phyloP scores from a whole-genome alignment of 2,329 filamentous ascomycete species.

The Aspergillus terreus region DNA sequence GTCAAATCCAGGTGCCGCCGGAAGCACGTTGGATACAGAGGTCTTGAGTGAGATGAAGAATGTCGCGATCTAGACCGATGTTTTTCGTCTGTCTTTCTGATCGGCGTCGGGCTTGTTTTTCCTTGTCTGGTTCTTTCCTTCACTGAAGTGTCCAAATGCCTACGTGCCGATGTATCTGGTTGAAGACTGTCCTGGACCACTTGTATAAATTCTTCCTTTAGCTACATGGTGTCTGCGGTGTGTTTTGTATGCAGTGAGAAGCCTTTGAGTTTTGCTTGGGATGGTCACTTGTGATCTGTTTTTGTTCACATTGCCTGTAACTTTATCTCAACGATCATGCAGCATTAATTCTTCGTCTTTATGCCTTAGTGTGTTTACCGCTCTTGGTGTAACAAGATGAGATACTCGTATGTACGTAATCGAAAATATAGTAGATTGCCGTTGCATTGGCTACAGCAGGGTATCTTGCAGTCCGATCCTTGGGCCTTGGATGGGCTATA shows the following conservation, averaged over 20 bases:
- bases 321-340: constrained; percentile 28
- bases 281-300: constrained; percentile 21
- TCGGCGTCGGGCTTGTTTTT: background rate
- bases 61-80: constrained; percentile 38
- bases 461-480: too few species aligned
- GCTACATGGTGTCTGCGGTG: constrained; percentile 17
- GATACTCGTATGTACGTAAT: too few species aligned
- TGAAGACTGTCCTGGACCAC: constrained; percentile 20
- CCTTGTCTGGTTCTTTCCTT: constrained; percentile 4
- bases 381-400: too few species aligned
- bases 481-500: too few species aligned
- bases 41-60: constrained; percentile 47
- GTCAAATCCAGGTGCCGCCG: constrained; percentile 24
- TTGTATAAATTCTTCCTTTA: constrained; percentile 32
- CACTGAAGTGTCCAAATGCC: constrained; percentile 20
- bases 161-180: constrained; percentile 22
- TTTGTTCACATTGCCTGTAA: constrained; percentile 28
- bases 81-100: constrained; percentile 9
- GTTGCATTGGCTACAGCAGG: background rate
- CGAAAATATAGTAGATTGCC: too few species aligned
- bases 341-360: constrained; percentile 21
- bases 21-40: constrained; percentile 31
- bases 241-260: constrained; percentile 21
- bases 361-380: too few species aligned
- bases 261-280: constrained; percentile 12